Evolutionary conservation across 1,139 yeast species (phyloP).

Genomic region (Yarrowia galli): DNA sequence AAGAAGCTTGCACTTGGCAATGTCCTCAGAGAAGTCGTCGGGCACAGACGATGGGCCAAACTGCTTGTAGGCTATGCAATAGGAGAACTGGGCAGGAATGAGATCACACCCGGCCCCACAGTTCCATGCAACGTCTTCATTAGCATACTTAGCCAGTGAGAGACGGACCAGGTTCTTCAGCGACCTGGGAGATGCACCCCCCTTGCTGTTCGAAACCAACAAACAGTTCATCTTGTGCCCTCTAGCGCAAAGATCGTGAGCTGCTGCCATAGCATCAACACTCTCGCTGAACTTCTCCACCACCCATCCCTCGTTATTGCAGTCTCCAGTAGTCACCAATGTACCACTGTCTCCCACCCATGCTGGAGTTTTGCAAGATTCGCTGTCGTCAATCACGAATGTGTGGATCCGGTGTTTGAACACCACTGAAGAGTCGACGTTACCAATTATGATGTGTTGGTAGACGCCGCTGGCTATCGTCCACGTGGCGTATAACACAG

Average conservation of each 20-base stretch:
- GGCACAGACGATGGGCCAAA: neutral
- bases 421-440: slow-evolving; percentile 4
- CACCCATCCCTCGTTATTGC: neutral
- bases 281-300: neutral
- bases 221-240: slow-evolving; percentile 17
- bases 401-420: neutral
- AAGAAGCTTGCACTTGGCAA: slow-evolving; percentile 8
- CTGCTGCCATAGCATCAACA: neutral
- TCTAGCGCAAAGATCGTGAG: neutral
- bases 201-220: neutral
- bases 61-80: slow-evolving; percentile 6
- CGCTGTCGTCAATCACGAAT: neutral
- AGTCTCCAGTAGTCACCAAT: neutral
- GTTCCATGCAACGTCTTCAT: slow-evolving; percentile 15
- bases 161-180: slow-evolving; percentile 6
- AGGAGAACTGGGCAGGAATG: slow-evolving; percentile 13
- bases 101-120: slow-evolving; percentile 1
- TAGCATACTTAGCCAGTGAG: slow-evolving; percentile 2
- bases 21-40: neutral
- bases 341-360: slow-evolving; percentile 7
- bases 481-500: neutral
- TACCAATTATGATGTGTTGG: slow-evolving; percentile 5
- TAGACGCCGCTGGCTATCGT: neutral
- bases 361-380: neutral
- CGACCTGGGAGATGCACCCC: neutral